A percentile compares a stretch with the other conserved stretches of the same genome.
Evolutionary conservation across 805 yeast species (phyloP).

Genomic region (Yamadazyma endophytica): DNA sequence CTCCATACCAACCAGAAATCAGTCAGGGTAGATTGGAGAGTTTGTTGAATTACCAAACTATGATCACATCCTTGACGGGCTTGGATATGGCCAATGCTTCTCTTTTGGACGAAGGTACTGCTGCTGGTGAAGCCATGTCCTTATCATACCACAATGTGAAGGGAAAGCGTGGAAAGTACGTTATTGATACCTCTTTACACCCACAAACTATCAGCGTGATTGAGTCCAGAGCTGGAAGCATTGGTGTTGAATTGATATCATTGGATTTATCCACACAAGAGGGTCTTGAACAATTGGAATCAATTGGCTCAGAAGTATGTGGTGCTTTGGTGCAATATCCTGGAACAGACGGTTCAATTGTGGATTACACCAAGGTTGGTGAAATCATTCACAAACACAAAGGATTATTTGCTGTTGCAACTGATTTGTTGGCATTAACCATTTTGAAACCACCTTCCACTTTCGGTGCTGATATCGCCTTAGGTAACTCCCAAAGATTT

Average conservation of each 20-base stretch:
- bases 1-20: slow-evolving; percentile 98
- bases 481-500: slow-evolving; percentile 91
- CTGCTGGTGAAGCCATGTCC: slow-evolving; percentile 96
- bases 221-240: slow-evolving; percentile 70
- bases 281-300: slow-evolving; percentile 22
- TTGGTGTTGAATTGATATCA: slow-evolving; percentile 60
- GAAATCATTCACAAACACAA: slow-evolving; percentile 65
- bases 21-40: slow-evolving; percentile 95
- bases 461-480: slow-evolving; percentile 87
- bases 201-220: slow-evolving; percentile 84
- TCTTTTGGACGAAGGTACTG: slow-evolving; percentile 91
- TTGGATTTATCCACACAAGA: slow-evolving; percentile 48
- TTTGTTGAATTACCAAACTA: slow-evolving; percentile 87
- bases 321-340: slow-evolving; percentile 93
- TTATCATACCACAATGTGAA: slow-evolving; percentile 64
- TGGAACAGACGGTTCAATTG: slow-evolving; percentile 69
- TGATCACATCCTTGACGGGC: slow-evolving; percentile 86
- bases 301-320: slow-evolving; percentile 41
- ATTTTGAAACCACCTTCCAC: slow-evolving; percentile 77
- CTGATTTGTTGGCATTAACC: slow-evolving; percentile 88
- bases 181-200: slow-evolving; percentile 73
- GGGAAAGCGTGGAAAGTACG: slow-evolving; percentile 64
- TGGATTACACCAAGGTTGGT: slow-evolving; percentile 52
- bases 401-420: slow-evolving; percentile 79
- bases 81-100: slow-evolving; percentile 95